These are phyloP conservation scores for Trypanosoma platydactyli DNA, from an alignment of 208 protist genomes.

Conservation along the genomic window DNA sequence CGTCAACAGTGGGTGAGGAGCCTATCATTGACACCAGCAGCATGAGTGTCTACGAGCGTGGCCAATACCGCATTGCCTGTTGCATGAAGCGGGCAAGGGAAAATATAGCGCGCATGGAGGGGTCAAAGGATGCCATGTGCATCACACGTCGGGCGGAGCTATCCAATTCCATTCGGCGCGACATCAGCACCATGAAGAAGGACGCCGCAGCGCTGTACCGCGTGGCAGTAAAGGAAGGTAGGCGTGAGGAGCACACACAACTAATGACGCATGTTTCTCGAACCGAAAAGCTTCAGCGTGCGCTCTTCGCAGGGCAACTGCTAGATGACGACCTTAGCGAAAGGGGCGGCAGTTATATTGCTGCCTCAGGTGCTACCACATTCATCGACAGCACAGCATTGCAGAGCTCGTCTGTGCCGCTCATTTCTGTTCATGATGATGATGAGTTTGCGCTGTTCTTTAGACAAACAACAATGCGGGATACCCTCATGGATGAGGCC, in stretches of 20 bases:
- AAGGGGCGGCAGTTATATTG: background rate
- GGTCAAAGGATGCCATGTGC: constrained; percentile 2
- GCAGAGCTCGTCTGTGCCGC: constrained; percentile 10
- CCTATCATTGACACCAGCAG: constrained; percentile 4
- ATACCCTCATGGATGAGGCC: constrained; percentile 61
- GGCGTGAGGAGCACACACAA: constrained; percentile 28
- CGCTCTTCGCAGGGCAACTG: constrained; percentile 9
- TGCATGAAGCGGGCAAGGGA: constrained; percentile 25
- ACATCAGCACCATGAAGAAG: constrained; percentile 35
- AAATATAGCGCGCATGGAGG: constrained; percentile 21
- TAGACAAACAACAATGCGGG: constrained; percentile 42
- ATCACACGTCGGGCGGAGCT: constrained; percentile 25
- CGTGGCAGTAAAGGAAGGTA: constrained; percentile 28
- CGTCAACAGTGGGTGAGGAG: background rate
- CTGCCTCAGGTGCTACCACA: background rate
- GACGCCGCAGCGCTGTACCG: constrained; percentile 13
- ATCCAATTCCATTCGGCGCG: constrained; percentile 32
- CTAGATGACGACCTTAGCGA: background rate
- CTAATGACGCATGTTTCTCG: constrained; percentile 33
- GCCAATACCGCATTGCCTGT: constrained; percentile 31
- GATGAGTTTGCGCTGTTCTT: constrained; percentile 66
- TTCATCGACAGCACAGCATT: background rate
- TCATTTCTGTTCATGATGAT: constrained; percentile 32
- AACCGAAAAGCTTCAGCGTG: constrained; percentile 35
- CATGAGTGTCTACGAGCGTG: constrained; percentile 31